Percentiles rank a stretch among this genome's conserved stretches.
Conservation (phyloP, 352 stramenopile genomes). For the Pythium grandisporangium region DNA sequence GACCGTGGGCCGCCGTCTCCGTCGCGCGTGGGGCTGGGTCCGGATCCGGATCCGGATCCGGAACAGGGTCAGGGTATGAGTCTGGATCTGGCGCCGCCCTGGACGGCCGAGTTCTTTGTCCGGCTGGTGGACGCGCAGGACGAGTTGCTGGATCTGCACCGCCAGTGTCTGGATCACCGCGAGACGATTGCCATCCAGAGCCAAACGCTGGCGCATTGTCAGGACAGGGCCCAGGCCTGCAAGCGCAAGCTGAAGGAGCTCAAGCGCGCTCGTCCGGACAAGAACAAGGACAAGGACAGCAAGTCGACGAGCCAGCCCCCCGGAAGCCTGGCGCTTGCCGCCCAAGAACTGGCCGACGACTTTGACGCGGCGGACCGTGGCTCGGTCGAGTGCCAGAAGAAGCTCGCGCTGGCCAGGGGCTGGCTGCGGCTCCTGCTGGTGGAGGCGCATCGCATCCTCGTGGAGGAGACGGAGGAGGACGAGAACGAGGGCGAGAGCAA, state of each 20-base stretch:
- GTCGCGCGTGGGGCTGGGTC: too few species aligned
- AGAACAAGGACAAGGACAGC: slow-evolving; percentile 2
- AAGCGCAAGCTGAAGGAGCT: slow-evolving; percentile 30
- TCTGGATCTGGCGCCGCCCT: slow-evolving; percentile 45
- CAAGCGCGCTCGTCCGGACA: slow-evolving; percentile 3
- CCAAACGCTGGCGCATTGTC: slow-evolving; percentile 28
- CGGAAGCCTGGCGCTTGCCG: slow-evolving; percentile 16
- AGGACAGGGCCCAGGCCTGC: slow-evolving; percentile 27
- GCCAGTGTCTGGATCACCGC: slow-evolving; percentile 21
- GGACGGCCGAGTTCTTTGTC: slow-evolving; percentile 62
- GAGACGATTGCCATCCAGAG: slow-evolving; percentile 25
- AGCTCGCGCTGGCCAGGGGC: slow-evolving; percentile 28
- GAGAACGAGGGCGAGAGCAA: too few species aligned
- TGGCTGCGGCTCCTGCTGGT: slow-evolving; percentile 31
- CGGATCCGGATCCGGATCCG: too few species aligned
- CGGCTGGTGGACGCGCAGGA: slow-evolving; percentile 39
- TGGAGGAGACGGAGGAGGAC: slow-evolving; percentile 14
- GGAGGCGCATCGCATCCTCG: slow-evolving; percentile 31
- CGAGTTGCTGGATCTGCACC: slow-evolving; percentile 43
- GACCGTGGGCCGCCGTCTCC: slow-evolving; percentile 4
- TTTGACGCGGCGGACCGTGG: slow-evolving; percentile 40
- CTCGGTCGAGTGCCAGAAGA: slow-evolving; percentile 18
- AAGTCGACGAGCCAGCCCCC: slow-evolving; percentile 5
- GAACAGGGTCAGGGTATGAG: too few species aligned
- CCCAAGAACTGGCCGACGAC: slow-evolving; percentile 39